A percentile compares a stretch with the other conserved stretches of the same genome.
These are phyloP conservation scores for Amphirosellinia nigrospora DNA, from an alignment of 495 filamentous ascomycete genomes.

Conservation along the genomic window DNA sequence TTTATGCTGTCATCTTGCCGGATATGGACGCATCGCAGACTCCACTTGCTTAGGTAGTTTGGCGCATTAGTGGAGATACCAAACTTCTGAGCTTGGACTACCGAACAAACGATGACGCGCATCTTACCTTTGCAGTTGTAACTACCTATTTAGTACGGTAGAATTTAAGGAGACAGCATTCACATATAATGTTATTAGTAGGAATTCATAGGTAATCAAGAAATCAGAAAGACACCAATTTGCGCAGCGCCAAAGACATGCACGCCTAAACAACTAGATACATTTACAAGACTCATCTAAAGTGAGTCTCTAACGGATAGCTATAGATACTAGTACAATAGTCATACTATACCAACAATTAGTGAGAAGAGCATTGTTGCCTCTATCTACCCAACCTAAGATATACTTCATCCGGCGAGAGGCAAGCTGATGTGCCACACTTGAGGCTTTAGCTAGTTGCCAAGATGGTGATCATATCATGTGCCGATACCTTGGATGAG, in stretches of 20 bases:
- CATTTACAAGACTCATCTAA: too few relatives aligned
- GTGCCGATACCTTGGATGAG: too few relatives aligned
- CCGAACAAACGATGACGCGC: background rate
- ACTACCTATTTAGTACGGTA: background rate
- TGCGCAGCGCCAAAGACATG: too few relatives aligned
- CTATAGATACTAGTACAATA: background rate
- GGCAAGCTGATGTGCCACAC: slow-evolving; percentile 1
- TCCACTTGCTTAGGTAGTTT: background rate
- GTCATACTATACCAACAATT: background rate
- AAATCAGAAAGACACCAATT: too few relatives aligned
- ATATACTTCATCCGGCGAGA: background rate
- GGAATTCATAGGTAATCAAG: too few relatives aligned
- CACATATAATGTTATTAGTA: too few relatives aligned
- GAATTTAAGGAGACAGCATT: too few relatives aligned
- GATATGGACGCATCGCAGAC: background rate
- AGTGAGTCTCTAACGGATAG: background rate
- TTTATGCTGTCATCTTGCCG: background rate
- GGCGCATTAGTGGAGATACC: background rate
- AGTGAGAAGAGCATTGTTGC: background rate
- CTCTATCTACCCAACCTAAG: background rate
- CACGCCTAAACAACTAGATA: too few relatives aligned
- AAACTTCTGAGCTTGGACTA: background rate
- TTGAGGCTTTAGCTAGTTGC: slow-evolving; percentile 1
- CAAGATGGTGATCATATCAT: background rate
- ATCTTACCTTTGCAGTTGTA: background rate